A percentile compares a stretch with the other conserved stretches of the same genome.
Conservation (phyloP, 148 eudicot genomes). For the Polygonum maritimum region DNA sequence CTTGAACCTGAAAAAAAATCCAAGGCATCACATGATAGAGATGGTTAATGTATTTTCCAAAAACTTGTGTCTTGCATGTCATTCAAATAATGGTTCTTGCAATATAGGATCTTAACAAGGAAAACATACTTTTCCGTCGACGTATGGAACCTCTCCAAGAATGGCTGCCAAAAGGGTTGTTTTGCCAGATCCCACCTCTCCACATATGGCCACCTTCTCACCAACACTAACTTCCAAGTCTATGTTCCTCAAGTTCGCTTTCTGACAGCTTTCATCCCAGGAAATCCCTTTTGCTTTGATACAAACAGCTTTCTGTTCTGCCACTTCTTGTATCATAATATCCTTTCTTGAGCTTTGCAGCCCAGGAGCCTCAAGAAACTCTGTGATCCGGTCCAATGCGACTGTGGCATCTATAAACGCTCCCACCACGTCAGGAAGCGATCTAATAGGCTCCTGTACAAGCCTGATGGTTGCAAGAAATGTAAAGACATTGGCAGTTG, state of each 20-base stretch:
- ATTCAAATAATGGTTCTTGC: too few relatives aligned
- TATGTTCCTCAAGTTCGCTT: slow-evolving; percentile 25
- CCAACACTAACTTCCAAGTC: slow-evolving; percentile 29
- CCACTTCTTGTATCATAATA: slow-evolving; percentile 1
- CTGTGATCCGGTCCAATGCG: slow-evolving; percentile 29
- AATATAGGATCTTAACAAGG: too few relatives aligned
- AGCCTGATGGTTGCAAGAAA: slow-evolving; percentile 47
- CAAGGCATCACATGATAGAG: background rate
- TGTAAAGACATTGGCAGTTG: slow-evolving; percentile 40
- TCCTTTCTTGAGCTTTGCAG: slow-evolving; percentile 9
- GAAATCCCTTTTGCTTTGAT: slow-evolving; percentile 22
- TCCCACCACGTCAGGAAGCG: slow-evolving; percentile 41
- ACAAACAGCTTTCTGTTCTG: slow-evolving; percentile 6
- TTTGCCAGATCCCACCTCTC: slow-evolving; percentile 67
- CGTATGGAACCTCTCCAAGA: slow-evolving; percentile 48
- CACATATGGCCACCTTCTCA: slow-evolving; percentile 53
- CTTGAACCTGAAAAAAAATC: slow-evolving; percentile 31
- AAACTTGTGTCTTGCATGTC: too few relatives aligned
- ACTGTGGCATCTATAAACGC: slow-evolving; percentile 41
- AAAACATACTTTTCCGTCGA: slow-evolving; percentile 40
- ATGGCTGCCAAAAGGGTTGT: slow-evolving; percentile 51
- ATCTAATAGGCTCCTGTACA: slow-evolving; percentile 47
- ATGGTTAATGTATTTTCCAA: too few relatives aligned
- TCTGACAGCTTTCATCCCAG: slow-evolving; percentile 31
- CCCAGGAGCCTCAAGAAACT: slow-evolving; percentile 44